phyloP scores from a whole-genome alignment of 2,329 filamentous ascomycete species.

The Cryphonectria nitschkei region DNA sequence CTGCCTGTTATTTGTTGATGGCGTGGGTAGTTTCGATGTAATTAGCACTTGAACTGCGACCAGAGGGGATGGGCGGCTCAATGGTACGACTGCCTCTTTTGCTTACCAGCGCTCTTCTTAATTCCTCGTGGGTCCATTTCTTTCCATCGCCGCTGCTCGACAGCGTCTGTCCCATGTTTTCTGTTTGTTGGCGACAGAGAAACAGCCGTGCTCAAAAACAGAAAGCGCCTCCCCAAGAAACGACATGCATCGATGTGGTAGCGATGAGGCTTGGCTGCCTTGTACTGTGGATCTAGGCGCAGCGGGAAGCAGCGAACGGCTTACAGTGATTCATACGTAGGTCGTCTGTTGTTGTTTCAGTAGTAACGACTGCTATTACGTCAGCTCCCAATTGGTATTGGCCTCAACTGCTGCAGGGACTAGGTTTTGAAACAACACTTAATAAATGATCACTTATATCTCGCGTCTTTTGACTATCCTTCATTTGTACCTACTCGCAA shows the following conservation, averaged over 20 bases:
- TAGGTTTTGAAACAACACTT: background rate
- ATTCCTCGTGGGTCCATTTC: slow-evolving; percentile 53
- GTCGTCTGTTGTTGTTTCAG: background rate
- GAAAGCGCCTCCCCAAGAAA: background rate
- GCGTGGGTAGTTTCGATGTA: slow-evolving; percentile 18
- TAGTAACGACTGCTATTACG: background rate
- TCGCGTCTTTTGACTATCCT: too few species aligned
- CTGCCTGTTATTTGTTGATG: slow-evolving; percentile 51
- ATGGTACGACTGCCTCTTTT: slow-evolving; percentile 10
- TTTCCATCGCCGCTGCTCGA: slow-evolving; percentile 15
- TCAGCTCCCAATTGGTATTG: background rate
- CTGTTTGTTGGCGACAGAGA: background rate
- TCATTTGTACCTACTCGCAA: too few species aligned
- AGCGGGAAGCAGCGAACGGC: background rate
- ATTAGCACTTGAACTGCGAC: background rate
- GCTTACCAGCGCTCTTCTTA: slow-evolving; percentile 56
- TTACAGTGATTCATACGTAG: background rate
- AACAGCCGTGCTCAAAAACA: background rate
- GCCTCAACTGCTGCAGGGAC: background rate
- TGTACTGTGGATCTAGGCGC: background rate
- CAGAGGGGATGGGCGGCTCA: background rate
- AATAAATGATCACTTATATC: too few species aligned
- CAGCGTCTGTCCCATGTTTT: slow-evolving; percentile 24
- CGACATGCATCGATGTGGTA: background rate
- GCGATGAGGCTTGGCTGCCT: background rate